Base-by-base conservation (phyloP, 2,329 filamentous ascomycete genomes). In the Plenodomus biglobosus region DNA sequence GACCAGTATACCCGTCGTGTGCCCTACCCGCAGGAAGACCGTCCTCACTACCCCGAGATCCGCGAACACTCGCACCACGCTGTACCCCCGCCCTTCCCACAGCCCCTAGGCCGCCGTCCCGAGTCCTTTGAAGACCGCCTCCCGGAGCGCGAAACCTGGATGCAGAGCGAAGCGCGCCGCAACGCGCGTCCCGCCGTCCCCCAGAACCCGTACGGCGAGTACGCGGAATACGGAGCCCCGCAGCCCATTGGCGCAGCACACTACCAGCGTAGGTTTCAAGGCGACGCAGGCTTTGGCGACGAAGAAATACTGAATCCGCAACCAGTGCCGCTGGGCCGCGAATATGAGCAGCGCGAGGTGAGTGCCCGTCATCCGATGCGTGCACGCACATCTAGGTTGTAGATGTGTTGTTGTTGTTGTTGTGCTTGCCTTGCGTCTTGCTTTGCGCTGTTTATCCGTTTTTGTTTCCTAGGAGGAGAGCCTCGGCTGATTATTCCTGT, bases 261-360 rank as follows among this genome's bases (percentile, higher is more conserved):
- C 40, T 68, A 68, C 50, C 52, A 63, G 52, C 65, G 65, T 65
- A 65, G 64, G 62, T 67, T 62, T 44, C 44, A 54, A 44, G 68
- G 68, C 50, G 68, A 71, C 50, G 54, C 61, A n/a, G 68, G 68
- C 36, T 71, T 71, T 58, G 68, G 68, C 40, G 68, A 71, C 52
- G 58, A 68, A 56, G 55, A 62, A 54, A 58, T 71, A 48, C 61
- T 67, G 59, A 69, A 71, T 58, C 68, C 67, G 16, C 68, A 71
- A 65, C 63, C 63, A 66, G 68, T 70, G 46, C 66, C 66, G 11
- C 57, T 64, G 42, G 58, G 61, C 43, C 46, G 49, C 38, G 59
- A 62, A 36, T 63, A 64, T 41, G 32, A 55, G 32, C 62, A 68
- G 42, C 66, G 68, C 42, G 68, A 70, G 64, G 68, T 70, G 57